Conservation (phyloP, 208 protist species). For the Leptomonas seymouri region DNA sequence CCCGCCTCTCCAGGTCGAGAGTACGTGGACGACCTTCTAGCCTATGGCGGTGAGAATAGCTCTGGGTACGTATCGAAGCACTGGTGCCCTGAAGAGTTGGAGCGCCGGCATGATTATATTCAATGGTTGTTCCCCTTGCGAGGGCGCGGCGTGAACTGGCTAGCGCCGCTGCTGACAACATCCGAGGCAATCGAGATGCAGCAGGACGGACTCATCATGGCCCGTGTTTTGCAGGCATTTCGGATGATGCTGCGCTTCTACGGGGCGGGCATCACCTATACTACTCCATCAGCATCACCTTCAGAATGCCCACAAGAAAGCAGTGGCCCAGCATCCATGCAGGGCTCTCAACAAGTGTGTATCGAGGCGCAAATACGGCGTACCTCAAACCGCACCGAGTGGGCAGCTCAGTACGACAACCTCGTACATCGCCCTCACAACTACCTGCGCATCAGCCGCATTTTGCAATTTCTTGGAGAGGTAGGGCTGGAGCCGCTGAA, state of each 20-base stretch:
- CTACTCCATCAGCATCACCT: background rate
- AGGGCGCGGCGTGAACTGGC: slow-evolving; percentile 61
- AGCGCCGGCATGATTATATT: slow-evolving; percentile 74
- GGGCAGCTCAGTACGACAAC: slow-evolving; percentile 45
- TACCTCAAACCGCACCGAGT: slow-evolving; percentile 10
- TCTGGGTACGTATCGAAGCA: background rate
- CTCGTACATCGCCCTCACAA: slow-evolving; percentile 55
- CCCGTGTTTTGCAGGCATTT: slow-evolving; percentile 47
- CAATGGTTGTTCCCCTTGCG: slow-evolving; percentile 86
- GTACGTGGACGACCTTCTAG: slow-evolving; percentile 53
- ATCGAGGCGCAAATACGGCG: slow-evolving; percentile 17
- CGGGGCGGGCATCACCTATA: slow-evolving; percentile 46
- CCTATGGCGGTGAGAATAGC: slow-evolving; percentile 14
- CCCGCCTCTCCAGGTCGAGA: slow-evolving; percentile 27
- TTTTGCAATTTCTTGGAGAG: slow-evolving; percentile 76
- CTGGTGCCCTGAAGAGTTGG: slow-evolving; percentile 41
- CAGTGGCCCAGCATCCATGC: too few species aligned
- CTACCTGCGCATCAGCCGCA: slow-evolving; percentile 72
- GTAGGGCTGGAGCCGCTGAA: slow-evolving; percentile 66
- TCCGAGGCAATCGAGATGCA: slow-evolving; percentile 48
- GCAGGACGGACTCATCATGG: slow-evolving; percentile 42
- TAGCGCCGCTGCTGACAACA: slow-evolving; percentile 60
- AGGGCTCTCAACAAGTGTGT: background rate
- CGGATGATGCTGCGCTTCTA: slow-evolving; percentile 84
- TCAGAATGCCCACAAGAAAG: too few species aligned